Percentiles rank a stretch among this genome's conserved stretches.
Conservation (phyloP, 164 flowering plant species). For the Warburgia ugandensis region DNA sequence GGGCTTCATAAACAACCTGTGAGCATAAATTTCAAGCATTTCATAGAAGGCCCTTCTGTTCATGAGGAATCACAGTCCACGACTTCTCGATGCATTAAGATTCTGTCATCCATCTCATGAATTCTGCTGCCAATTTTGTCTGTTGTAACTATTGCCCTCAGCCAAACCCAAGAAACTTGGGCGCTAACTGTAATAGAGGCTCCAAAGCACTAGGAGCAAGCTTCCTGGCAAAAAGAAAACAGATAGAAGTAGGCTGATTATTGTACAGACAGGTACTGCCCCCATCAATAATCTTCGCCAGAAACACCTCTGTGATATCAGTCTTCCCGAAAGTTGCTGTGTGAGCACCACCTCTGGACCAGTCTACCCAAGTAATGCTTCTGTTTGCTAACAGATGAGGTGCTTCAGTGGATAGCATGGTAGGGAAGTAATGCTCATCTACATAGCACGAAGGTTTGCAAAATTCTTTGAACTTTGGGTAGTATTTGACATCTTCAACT, state of each 20-base stretch:
- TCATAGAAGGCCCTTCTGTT: neutral
- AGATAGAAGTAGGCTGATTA: constrained; percentile 31
- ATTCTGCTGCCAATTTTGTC: neutral
- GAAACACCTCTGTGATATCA: constrained; percentile 57
- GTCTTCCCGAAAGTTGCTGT: constrained; percentile 70
- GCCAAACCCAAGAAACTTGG: constrained; percentile 36
- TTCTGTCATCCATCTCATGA: neutral
- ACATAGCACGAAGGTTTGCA: constrained; percentile 80
- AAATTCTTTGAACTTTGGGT: constrained; percentile 66
- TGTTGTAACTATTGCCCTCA: constrained; percentile 10
- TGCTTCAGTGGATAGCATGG: constrained; percentile 57
- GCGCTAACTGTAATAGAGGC: constrained; percentile 41
- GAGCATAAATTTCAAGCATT: neutral
- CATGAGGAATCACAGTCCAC: neutral
- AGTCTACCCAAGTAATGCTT: constrained; percentile 78
- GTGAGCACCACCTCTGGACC: constrained; percentile 94
- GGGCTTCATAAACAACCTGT: neutral
- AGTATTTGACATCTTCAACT: constrained; percentile 46
- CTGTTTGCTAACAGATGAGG: constrained; percentile 64
- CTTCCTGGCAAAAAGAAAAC: constrained; percentile 80
- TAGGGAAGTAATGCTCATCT: constrained; percentile 93
- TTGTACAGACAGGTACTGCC: constrained; percentile 51
- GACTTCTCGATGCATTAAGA: too few species aligned
- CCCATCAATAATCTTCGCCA: constrained; percentile 34
- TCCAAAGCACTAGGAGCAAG: constrained; percentile 75